A percentile compares a stretch with the other conserved stretches of the same genome.
These are phyloP conservation scores for Phyllosticta ampelicida DNA, from an alignment of 2,329 filamentous ascomycete species.

Conservation along the genomic window DNA sequence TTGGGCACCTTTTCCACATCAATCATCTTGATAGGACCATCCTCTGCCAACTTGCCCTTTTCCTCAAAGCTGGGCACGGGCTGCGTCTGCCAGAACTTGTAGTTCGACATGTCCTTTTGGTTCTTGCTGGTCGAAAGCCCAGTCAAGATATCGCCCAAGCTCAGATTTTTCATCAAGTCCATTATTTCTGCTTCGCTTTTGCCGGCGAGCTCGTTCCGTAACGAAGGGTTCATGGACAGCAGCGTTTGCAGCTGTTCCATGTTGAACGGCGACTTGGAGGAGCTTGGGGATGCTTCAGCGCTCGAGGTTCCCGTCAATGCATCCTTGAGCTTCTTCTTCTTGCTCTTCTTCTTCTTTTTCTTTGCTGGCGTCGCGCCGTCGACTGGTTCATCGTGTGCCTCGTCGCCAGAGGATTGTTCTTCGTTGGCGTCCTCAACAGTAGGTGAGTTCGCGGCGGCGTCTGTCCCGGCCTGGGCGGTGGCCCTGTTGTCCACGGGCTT, in stretches of 20 bases:
- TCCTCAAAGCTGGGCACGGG: conserved; percentile 74
- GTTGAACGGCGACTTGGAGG: conserved; percentile 18
- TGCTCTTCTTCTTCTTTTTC: conserved; percentile 57
- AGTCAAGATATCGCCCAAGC: conserved; percentile 61
- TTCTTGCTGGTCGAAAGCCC: conserved; percentile 75
- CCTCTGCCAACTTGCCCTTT: conserved; percentile 47
- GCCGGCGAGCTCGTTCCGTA: conserved; percentile 26
- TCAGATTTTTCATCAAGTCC: conserved; percentile 50
- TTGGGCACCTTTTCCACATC: conserved; percentile 69
- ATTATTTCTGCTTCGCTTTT: conserved; percentile 23
- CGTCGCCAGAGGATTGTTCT: conserved; percentile 21
- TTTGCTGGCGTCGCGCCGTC: conserved; percentile 13
- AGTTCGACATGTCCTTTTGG: conserved; percentile 88
- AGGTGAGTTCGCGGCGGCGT: conserved; percentile 13
- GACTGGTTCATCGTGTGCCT: conserved; percentile 24
- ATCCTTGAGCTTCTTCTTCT: conserved; percentile 50
- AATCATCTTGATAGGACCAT: conserved; percentile 70
- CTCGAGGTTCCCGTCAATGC: conserved; percentile 27
- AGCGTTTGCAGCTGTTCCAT: conserved; percentile 28
- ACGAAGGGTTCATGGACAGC: conserved; percentile 27
- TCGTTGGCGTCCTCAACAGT: conserved; percentile 23
- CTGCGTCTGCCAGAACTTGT: conserved; percentile 98
- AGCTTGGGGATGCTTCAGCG: conserved; percentile 10
- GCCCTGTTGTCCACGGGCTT: conserved; percentile 47
- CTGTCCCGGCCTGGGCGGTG: conserved; percentile 35